Evolutionary conservation across 208 protist species (phyloP).

Genomic region (Crithidia sp.): DNA sequence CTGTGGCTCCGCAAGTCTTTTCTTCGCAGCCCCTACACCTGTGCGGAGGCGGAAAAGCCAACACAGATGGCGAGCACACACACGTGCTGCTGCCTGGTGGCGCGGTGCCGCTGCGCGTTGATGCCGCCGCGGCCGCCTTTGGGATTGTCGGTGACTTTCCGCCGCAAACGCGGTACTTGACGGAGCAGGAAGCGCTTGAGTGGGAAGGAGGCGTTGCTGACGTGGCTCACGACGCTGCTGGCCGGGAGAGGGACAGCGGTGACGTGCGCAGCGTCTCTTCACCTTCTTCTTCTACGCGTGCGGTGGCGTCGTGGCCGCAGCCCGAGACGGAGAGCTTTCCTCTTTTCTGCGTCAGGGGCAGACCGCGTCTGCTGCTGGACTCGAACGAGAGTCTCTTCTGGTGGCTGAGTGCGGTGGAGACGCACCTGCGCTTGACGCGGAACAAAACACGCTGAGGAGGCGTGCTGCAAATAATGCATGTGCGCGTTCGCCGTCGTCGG

Average conservation of each 20-base stretch:
- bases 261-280: not conserved
- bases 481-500: too few species aligned
- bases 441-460: not conserved
- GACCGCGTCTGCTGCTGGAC: conserved; percentile 37
- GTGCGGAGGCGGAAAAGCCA: too few species aligned
- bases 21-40: too few species aligned
- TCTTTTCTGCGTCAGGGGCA: conserved; percentile 45
- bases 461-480: not conserved
- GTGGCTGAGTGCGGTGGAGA: conserved; percentile 55
- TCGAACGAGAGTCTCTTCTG: conserved; percentile 70
- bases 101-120: conserved; percentile 20
- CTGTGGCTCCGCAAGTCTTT: not conserved
- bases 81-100: conserved; percentile 30
- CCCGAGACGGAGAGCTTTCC: too few species aligned
- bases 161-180: conserved; percentile 23
- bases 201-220: not conserved
- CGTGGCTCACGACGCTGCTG: not conserved
- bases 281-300: too few species aligned
- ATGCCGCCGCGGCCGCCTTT: conserved; percentile 13
- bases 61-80: not conserved
- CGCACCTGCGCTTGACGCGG: conserved; percentile 43
- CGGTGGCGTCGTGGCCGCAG: too few species aligned
- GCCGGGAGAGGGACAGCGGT: not conserved
- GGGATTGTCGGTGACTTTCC: conserved; percentile 28
- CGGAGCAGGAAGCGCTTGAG: conserved; percentile 11